Percentiles rank a stretch among this genome's conserved stretches.
These are phyloP conservation scores for Wickerhamomyces queroliae DNA, from an alignment of 805 yeast species.

Conservation along the genomic window DNA sequence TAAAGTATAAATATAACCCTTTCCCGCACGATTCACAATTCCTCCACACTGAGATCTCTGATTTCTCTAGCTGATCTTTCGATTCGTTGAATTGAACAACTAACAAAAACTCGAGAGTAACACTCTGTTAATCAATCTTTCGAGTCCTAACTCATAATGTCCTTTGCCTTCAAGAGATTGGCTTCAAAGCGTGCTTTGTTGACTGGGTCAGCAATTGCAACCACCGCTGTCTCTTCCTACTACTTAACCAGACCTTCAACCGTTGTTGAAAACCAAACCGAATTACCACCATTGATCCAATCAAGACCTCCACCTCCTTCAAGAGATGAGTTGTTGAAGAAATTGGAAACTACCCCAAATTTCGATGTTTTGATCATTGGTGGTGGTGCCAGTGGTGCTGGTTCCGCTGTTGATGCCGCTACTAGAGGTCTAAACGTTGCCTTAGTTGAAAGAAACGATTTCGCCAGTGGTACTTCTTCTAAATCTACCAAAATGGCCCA, in stretches of 20 bases:
- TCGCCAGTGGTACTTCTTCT: constrained; percentile 89
- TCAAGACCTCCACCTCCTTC: constrained; percentile 46
- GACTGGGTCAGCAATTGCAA: constrained; percentile 19
- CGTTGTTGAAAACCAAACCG: constrained; percentile 13
- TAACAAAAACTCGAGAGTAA: no score
- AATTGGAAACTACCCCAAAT: constrained; percentile 43
- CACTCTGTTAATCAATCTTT: not conserved
- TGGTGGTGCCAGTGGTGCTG: constrained; percentile 96
- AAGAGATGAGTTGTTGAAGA: constrained; percentile 45
- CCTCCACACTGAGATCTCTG: no score
- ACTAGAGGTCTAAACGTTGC: constrained; percentile 89
- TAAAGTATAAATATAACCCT: no score
- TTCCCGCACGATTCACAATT: no score
- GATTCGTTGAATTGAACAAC: no score
- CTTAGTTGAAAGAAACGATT: constrained; percentile 80
- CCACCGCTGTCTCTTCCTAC: constrained; percentile 15
- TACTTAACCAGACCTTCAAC: constrained; percentile 5
- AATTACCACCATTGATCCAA: constrained; percentile 33
- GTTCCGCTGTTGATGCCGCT: constrained; percentile 87
- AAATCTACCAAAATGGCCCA: constrained; percentile 95
- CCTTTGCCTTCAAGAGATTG: constrained; percentile 22
- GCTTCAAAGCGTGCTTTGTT: constrained; percentile 17
- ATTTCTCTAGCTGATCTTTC: no score
- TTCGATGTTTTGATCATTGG: constrained; percentile 86
- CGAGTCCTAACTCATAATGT: constrained; percentile 8